These are phyloP conservation scores for Blastobotrys terrestris DNA, from an alignment of 805 yeast species.

Conservation along the genomic window DNA sequence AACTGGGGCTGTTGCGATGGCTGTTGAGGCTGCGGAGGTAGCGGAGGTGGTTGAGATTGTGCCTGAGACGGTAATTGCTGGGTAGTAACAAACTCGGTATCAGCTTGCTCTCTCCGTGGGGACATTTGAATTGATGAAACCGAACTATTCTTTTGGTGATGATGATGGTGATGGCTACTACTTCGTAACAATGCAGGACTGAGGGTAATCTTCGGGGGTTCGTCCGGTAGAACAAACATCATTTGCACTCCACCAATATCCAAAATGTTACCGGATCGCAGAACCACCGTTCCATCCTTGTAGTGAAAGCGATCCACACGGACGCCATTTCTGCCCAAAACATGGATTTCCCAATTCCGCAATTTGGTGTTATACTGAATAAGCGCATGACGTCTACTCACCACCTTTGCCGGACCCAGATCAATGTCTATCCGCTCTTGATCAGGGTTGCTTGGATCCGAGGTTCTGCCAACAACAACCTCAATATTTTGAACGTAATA, in stretches of 20 bases:
- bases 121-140: neutral
- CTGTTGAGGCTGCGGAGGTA: constrained; percentile 1
- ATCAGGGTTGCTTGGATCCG: constrained; percentile 29
- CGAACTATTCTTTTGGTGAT: neutral
- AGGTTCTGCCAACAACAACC: constrained; percentile 81
- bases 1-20: neutral
- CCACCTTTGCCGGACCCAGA: constrained; percentile 96
- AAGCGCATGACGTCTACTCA: constrained; percentile 81
- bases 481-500: constrained; percentile 76
- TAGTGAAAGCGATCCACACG: constrained; percentile 67
- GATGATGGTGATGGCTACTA: neutral
- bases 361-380: constrained; percentile 69
- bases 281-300: constrained; percentile 37
- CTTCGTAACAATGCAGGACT: constrained; percentile 2
- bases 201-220: constrained; percentile 59
- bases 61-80: constrained; percentile 6
- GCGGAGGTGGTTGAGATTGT: constrained; percentile 1
- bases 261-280: constrained; percentile 81
- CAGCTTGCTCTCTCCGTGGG: neutral
- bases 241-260: constrained; percentile 97
- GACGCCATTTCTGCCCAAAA: constrained; percentile 89
- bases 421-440: constrained; percentile 58
- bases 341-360: constrained; percentile 80
- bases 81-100: neutral
- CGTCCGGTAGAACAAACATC: constrained; percentile 97